Base-by-base conservation (phyloP, 2,329 filamentous ascomycete genomes). In the Coleophoma cylindrospora region DNA sequence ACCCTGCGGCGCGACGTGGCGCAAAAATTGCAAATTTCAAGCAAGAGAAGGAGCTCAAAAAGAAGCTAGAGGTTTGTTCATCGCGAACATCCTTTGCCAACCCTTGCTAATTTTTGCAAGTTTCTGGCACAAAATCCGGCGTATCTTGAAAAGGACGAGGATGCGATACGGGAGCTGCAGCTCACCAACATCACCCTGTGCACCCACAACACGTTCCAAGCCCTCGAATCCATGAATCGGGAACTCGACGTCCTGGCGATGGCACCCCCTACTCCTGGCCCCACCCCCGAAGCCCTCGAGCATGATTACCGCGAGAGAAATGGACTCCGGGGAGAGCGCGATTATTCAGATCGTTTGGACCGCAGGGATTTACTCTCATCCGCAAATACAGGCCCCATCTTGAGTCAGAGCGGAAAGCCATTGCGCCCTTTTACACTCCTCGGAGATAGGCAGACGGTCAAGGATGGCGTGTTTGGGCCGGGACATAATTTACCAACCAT, bases 401-500 rank as follows among this genome's bases (percentile, higher is more conserved):
- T 99, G 21, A 88, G 84, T 55, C 79, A 76, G 54, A 77, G 85
- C 50, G 94, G 94, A 41, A 94, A 89, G 65, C 94, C 94, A 13
- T 74, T 97, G 59, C 83, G 91, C 60, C 92, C 92, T 0, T 97
- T 99, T 63, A 96, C 91, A 1, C 75, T 99, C 19, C 76, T 95
- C 4, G 85, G 86, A 52, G 86, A 78, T 57, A 80, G 94, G 36
- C 83, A 89, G 54, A 84, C 90, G 54, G 69, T 96, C 52, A 81
- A 84, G 53, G 77, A 84, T 51, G 87, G 87, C 3, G 92, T 99
- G 0, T 99, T 99, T 69, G 80, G 89, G 49, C 83, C 90, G 0
- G 90, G 94, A 8, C 94, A 99, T 66, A 96, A 89, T 69, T 72
- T 99, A 51, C 94, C 94, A 1, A 97, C 94, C 3, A 97, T 99